A percentile compares a stretch with the other conserved stretches of the same genome.
phyloP scores from a whole-genome alignment of 2,329 filamentous ascomycete species.

The Didymella pomorum region DNA sequence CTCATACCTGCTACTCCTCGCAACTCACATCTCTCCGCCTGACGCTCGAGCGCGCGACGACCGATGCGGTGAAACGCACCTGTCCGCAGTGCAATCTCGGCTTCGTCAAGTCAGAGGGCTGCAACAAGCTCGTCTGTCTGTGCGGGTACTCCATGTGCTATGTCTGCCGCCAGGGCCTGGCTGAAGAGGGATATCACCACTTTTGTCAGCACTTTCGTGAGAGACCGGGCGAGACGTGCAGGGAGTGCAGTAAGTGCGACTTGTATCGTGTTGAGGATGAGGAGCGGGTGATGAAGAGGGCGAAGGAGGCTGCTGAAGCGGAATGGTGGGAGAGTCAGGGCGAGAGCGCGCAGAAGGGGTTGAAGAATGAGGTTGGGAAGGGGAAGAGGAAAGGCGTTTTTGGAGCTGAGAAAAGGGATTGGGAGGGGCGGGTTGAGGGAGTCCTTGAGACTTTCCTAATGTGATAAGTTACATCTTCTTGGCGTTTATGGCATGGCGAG shows the following conservation, averaged over 20 bases:
- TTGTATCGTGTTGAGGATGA: constrained; percentile 60
- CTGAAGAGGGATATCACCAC: constrained; percentile 82
- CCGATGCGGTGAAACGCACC: constrained; percentile 90
- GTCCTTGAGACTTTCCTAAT: constrained; percentile 30
- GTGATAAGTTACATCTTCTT: background rate
- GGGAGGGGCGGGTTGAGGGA: constrained; percentile 33
- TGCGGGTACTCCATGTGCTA: constrained; percentile 99
- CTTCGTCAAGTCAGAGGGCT: constrained; percentile 92
- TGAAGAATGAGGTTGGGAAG: constrained; percentile 36
- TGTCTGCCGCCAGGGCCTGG: constrained; percentile 74
- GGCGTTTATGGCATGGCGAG: constrained; percentile 8
- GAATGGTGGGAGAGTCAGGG: constrained; percentile 56
- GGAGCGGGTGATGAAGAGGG: constrained; percentile 52
- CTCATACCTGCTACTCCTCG: constrained; percentile 89
- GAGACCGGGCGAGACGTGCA: constrained; percentile 76
- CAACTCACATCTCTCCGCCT: constrained; percentile 77
- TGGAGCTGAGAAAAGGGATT: constrained; percentile 17
- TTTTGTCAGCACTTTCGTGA: constrained; percentile 96
- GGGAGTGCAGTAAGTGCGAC: constrained; percentile 72
- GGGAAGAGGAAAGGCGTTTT: constrained; percentile 16
- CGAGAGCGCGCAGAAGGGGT: constrained; percentile 29
- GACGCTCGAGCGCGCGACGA: constrained; percentile 91
- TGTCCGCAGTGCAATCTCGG: constrained; percentile 90
- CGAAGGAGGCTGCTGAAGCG: constrained; percentile 54
- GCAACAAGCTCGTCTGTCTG: constrained; percentile 95